phyloP scores from a whole-genome alignment of 1,139 yeast species.

The Zygotorulaspora mrakii region DNA sequence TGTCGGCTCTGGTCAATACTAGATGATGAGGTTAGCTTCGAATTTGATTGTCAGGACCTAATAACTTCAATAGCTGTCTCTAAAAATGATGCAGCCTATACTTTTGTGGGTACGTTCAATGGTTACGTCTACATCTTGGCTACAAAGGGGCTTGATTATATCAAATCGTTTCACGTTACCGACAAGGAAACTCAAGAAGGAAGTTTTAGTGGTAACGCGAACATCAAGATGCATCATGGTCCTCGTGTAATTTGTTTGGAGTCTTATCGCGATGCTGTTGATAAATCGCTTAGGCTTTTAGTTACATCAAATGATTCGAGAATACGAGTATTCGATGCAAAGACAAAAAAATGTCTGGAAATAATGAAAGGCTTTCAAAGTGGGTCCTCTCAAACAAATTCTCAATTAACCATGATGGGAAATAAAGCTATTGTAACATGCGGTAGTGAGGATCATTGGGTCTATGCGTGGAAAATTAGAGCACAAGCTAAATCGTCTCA shows the following conservation, averaged over 20 bases:
- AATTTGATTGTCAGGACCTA: slow-evolving; percentile 33
- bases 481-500: slow-evolving; percentile 15
- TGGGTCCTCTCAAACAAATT: slow-evolving; percentile 66
- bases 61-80: slow-evolving; percentile 33
- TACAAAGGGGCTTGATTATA: slow-evolving; percentile 59
- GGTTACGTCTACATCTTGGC: slow-evolving; percentile 64
- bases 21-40: slow-evolving; percentile 52
- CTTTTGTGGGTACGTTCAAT: slow-evolving; percentile 77
- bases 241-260: slow-evolving; percentile 55
- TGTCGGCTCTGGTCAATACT: slow-evolving; percentile 83
- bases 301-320: slow-evolving; percentile 80
- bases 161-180: slow-evolving; percentile 53
- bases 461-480: slow-evolving; percentile 35
- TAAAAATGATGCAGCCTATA: slow-evolving; percentile 47
- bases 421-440: slow-evolving; percentile 36
- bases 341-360: slow-evolving; percentile 55
- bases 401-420: slow-evolving; percentile 36
- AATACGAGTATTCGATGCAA: slow-evolving; percentile 59
- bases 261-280: slow-evolving; percentile 31
- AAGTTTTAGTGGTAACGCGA: slow-evolving; percentile 5
- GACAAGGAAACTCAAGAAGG: slow-evolving; percentile 32
- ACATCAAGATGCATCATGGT: slow-evolving; percentile 31
- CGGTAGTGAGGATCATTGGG: slow-evolving; percentile 47
- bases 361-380: slow-evolving; percentile 73
- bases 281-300: slow-evolving; percentile 39